These are phyloP conservation scores for Clarkia xantiana DNA, from an alignment of 345 rosid species.

Conservation along the genomic window DNA sequence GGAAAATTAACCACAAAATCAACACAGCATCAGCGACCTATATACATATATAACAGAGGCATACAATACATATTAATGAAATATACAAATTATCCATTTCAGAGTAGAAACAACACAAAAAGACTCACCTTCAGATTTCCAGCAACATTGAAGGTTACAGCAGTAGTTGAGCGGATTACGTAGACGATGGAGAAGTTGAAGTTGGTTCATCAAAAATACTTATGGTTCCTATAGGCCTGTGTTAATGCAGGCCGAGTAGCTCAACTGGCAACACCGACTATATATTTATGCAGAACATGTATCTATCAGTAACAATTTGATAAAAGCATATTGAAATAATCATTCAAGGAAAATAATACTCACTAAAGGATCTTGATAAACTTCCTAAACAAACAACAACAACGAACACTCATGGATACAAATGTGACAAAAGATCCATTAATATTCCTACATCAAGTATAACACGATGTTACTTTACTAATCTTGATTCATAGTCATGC, in stretches of 20 bases:
- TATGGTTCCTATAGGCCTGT: too few species aligned
- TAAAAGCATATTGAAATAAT: too few species aligned
- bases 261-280: constrained; percentile 98
- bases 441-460: constrained; percentile 67
- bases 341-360: constrained; percentile 17
- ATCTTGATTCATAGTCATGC: neutral
- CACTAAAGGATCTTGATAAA: constrained; percentile 85
- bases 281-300: neutral
- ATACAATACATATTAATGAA: neutral
- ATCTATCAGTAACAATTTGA: neutral
- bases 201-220: too few species aligned
- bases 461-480: neutral
- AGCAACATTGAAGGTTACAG: constrained; percentile 96
- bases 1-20: constrained; percentile 86
- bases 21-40: constrained; percentile 94
- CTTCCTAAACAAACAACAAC: constrained; percentile 89
- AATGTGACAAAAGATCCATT: constrained; percentile 89
- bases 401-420: constrained; percentile 81
- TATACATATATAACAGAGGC: neutral
- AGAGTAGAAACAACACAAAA: neutral
- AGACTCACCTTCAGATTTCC: constrained; percentile 91
- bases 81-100: neutral
- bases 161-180: constrained; percentile 96
- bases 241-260: constrained; percentile 97
- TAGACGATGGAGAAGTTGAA: constrained; percentile 97